Conservation (phyloP, 805 yeast species). For the Lipomyces lipofer region DNA sequence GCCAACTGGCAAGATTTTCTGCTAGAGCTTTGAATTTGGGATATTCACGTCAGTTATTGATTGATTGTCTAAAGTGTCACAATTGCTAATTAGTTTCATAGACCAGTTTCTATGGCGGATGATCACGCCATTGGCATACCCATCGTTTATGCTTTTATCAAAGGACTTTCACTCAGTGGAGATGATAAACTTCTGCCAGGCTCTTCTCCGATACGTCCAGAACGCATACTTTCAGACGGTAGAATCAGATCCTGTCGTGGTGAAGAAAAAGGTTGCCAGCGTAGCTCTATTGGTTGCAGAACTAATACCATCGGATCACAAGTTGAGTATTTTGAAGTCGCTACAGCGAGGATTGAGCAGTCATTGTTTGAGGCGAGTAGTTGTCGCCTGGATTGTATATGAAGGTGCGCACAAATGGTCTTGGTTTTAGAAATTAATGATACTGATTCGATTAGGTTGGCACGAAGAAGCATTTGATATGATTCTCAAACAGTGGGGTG, state of each 20-base stretch:
- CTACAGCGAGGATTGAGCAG: constrained; percentile 4
- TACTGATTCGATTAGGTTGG: neutral
- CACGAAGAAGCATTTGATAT: constrained; percentile 18
- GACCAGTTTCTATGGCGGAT: constrained; percentile 6
- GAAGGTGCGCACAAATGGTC: constrained; percentile 2
- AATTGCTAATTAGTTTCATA: neutral
- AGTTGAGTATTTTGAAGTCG: constrained; percentile 3
- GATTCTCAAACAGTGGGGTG: constrained; percentile 19
- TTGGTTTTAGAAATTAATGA: neutral
- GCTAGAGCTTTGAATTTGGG: constrained; percentile 11
- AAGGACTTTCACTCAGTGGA: constrained; percentile 4
- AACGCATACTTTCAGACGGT: constrained; percentile 2
- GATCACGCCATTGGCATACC: no score
- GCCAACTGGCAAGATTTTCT: constrained; percentile 6
- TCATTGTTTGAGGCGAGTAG: constrained; percentile 6
- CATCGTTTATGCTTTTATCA: neutral
- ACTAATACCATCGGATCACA: constrained; percentile 6
- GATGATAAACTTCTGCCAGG: constrained; percentile 2
- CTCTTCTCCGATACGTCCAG: constrained; percentile 10
- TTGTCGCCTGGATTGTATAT: constrained; percentile 19
- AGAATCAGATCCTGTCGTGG: neutral
- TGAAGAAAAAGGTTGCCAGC: neutral
- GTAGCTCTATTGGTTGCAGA: constrained; percentile 6
- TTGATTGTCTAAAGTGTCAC: no score
- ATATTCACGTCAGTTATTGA: constrained; percentile 5